phyloP scores from a whole-genome alignment of 2,329 filamentous ascomycete genomes.

The Alternaria solani region DNA sequence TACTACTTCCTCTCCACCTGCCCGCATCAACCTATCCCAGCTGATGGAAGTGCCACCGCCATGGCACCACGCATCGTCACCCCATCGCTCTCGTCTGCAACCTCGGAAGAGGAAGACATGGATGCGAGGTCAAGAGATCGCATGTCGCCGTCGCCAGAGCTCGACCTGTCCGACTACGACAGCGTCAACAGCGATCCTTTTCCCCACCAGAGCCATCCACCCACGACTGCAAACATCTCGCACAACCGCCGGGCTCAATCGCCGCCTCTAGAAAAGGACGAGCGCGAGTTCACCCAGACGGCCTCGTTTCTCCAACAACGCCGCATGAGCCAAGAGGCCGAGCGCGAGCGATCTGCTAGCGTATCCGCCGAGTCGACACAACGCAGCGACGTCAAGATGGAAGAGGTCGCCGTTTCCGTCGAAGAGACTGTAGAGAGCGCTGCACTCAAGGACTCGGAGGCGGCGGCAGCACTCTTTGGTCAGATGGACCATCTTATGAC shows the following conservation, averaged over 20 bases:
- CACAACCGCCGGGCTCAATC: conserved; percentile 78
- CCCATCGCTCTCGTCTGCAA: conserved; percentile 81
- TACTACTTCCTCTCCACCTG: conserved; percentile 97
- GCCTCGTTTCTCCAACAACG: conserved; percentile 80
- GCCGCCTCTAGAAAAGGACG: conserved; percentile 90
- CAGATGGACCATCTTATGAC: conserved; percentile 50
- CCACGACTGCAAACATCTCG: conserved; percentile 54
- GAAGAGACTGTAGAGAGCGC: conserved; percentile 59
- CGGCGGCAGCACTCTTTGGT: conserved; percentile 60
- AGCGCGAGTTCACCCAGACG: conserved; percentile 96
- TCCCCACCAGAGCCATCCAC: conserved; percentile 58
- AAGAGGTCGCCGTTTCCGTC: conserved; percentile 48
- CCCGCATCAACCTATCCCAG: conserved; percentile 81
- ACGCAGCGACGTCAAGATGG: conserved; percentile 44
- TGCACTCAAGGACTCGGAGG: conserved; percentile 60
- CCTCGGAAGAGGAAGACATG: conserved; percentile 74
- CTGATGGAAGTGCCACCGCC: conserved; percentile 63
- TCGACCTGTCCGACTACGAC: conserved; percentile 91
- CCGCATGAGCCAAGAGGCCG: conserved; percentile 54
- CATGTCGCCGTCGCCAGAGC: conserved; percentile 89
- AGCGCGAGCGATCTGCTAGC: conserved; percentile 51
- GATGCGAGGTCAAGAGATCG: conserved; percentile 66
- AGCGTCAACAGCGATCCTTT: conserved; percentile 69
- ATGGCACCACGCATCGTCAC: conserved; percentile 72
- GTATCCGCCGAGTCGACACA: conserved; percentile 46